Evolutionary conservation across 257 asterid species (phyloP), one percentile per base, ranked within the genome.

Genomic region (Datura wrightii): DNA sequence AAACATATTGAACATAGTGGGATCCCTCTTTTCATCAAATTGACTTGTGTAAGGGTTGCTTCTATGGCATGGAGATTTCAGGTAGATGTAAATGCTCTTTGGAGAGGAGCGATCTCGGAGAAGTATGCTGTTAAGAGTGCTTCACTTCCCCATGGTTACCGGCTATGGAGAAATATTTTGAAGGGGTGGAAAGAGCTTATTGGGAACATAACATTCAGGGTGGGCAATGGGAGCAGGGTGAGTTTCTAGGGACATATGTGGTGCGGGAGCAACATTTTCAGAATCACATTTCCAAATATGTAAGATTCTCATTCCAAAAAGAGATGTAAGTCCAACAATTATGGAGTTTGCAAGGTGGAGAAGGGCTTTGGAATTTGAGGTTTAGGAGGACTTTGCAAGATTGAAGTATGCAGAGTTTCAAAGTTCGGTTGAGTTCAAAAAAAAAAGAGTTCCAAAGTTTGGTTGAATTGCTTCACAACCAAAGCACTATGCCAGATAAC

Each of bases 31-130:
- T 24, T 24, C 31, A 24, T 24, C 31, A 24, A 24, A 24, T 24
- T 24, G 31, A 24, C 31, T 24, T 24, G 31, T 24, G 31, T 24
- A 24, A 24, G 31, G 31, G 31, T 24, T 24, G 31, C 31, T 66
- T 66, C 24, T 66, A 14, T 66, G 48, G 48, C 78, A 15, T 66
- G 50, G 13, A 67, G 76, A 15, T 67, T 67, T 67, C 1, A 39
- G 74, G 78, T 39, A 67, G 31, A 5, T 67, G 50, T 67, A 67
- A 37, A 67, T 67, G 78, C 14, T 67, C 78, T 67, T 67, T 39
- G 78, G 76, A 37, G 31, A 16, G 31, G 52, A 63, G 52, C 6
- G 50, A 67, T 3, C 19, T 15, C 31, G 52, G 9, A 66, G 50
- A 66, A 67, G 50, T 4, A 16, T 15, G 78, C 11, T 8, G 31